Evolutionary conservation across 345 rosid genomes (phyloP), one percentile per base, ranked within the genome.

Genomic region (Euphorbia peplus): DNA sequence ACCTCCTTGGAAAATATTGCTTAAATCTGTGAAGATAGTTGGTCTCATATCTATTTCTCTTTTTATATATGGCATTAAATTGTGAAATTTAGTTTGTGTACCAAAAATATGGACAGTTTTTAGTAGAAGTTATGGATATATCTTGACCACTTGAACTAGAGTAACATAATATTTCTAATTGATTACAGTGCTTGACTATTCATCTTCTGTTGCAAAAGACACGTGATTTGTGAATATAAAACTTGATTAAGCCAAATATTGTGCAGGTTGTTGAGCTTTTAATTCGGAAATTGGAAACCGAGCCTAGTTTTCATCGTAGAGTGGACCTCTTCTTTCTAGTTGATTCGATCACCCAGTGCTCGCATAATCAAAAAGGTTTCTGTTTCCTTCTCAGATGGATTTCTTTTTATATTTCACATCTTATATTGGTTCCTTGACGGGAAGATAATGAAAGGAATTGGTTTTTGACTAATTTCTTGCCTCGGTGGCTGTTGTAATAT

Each of bases 271-370:
- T 91, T 65, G 98, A 95, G 68, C 90, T 95, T 71, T 83, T 95
- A 46, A 90, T 95, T 70, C 85, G 82, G 53, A 95, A 91, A 79
- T 81, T 95, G 83, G 97, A 90, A 83, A 81, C 71, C 71, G 99
- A 91, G 82, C 83, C 96, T 68, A 90, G 84, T 77, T 91, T 77
- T 70, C 87, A 82, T 73, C 88, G 96, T 53, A 91, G 84, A 80
- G 92, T 95, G 81, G 92, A 95, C 80, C 70, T 95, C 64, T 91
- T 95, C 81, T 91, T 95, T 80, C 96, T 91, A 21, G 93, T 95
- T 68, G 98, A 95, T 79, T 95, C 99, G 32, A 95, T 95, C 77
- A 90, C 89, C 60, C 99, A 91, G 60, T 84, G 96, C 77, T 95
- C 99, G 15, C 90, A 88, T 71, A 91, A 73, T 78, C 99, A 95